Evolutionary conservation across 2,329 filamentous ascomycete genomes (phyloP), one percentile per base, ranked within the genome.

Genomic region (Aspergillus aculeatus): DNA sequence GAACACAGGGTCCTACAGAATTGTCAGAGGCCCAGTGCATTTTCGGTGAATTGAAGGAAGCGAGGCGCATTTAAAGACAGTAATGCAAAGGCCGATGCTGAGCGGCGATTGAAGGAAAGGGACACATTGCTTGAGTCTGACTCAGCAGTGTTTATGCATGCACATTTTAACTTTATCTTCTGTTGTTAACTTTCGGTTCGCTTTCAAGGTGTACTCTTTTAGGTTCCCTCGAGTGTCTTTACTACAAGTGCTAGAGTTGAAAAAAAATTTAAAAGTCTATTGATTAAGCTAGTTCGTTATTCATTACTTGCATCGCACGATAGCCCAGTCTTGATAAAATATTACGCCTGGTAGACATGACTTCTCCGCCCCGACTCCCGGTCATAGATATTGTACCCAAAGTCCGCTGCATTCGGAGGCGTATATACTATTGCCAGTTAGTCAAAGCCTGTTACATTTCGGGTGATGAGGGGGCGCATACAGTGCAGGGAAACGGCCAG

Each of bases 401-500:
- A 72, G 31, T 73, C 71, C 1, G 71, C 71, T 14, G 71, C 71
- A 64, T 73, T 73, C 0, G 71, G 71, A 1, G 71, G 71, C 1
- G 71, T 73, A 47, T 73, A 73, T 44, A 73, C 71, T 73, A 23
- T 29, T 12, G 0, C 12, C 21, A 4, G 11, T 57, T 5, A 60
- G 54, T 5, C 16, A 16, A 3, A 50, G 10, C 7, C 2, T n/a
- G 7, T 21, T 7, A 16, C 5, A 6, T 38, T 14, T 7, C 14
- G 21, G 5, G 2, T 2, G 47, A 7, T n/a, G 6, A 55, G 7
- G 9, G 9, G 12, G 23, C 26, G 64, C 71, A 60, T 54, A 73
- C 71, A 60, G 26, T 73, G 71, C n/a, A 73, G 59, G 9, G 71
- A 73, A 29, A 73, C 71, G n/a, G 71, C 71, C 4, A 73, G 50